Percentiles rank a stretch among this genome's conserved stretches.
Conservation (phyloP, 2,329 filamentous ascomycete genomes). For the Ophiostoma piceae region DNA sequence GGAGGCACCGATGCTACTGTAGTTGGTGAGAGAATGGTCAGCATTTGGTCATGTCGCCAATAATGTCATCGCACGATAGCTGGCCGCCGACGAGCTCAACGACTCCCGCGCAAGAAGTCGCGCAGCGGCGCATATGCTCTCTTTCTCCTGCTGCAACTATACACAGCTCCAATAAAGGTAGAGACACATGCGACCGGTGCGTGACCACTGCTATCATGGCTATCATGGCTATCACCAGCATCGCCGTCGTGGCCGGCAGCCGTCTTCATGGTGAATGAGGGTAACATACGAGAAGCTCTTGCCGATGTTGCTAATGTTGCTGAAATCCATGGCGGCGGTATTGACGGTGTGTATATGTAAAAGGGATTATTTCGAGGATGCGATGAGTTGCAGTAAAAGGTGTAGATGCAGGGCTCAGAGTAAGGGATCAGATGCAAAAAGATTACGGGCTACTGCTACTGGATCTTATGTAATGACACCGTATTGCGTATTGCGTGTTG, state of each 20-base stretch:
- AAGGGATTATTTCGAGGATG: background rate
- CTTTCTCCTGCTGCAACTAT: background rate
- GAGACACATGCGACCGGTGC: background rate
- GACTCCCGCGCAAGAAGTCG: background rate
- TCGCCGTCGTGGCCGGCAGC: background rate
- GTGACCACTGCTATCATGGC: background rate
- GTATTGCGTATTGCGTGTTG: background rate
- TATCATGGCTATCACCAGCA: background rate
- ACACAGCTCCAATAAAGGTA: background rate
- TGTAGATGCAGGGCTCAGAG: slow-evolving; percentile 1
- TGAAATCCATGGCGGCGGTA: slow-evolving; percentile 50
- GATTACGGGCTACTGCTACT: background rate
- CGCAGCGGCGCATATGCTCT: background rate
- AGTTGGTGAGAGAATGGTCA: background rate
- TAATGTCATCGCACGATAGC: background rate
- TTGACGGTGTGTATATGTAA: background rate
- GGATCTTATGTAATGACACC: slow-evolving; percentile 14
- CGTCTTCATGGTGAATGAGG: background rate
- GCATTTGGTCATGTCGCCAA: background rate
- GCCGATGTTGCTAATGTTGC: slow-evolving; percentile 53
- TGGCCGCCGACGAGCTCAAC: background rate
- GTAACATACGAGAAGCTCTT: slow-evolving; percentile 50
- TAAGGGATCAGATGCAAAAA: slow-evolving; percentile 1
- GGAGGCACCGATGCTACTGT: slow-evolving; percentile 61
- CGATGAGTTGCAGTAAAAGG: background rate